Evolutionary conservation across 768 basidiomycete genomes (phyloP).

Genomic region (Leccinum longicurvipes): DNA sequence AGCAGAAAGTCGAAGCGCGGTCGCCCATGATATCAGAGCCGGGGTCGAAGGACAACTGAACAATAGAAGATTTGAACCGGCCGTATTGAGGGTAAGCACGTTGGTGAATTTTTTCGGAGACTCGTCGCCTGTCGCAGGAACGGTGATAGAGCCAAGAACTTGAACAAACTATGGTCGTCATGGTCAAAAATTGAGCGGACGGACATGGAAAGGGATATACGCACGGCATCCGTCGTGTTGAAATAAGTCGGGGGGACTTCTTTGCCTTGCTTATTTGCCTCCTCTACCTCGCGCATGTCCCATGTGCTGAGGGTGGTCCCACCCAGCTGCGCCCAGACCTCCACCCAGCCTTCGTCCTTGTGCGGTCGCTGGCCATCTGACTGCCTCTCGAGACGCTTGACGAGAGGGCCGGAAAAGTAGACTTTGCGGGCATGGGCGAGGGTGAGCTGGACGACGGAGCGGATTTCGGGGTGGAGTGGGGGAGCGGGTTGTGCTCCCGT

Average conservation of each 20-base stretch:
- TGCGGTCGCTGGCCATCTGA: constrained; percentile 66
- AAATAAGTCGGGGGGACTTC: constrained; percentile 87
- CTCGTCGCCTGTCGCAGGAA: constrained; percentile 47
- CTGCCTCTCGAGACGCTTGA: constrained; percentile 73
- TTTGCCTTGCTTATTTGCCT: constrained; percentile 72
- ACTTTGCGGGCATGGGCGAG: constrained; percentile 79
- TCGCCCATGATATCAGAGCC: constrained; percentile 83
- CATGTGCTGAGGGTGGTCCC: constrained; percentile 88
- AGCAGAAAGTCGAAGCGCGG: constrained; percentile 81
- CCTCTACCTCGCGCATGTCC: constrained; percentile 88
- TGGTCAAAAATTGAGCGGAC: constrained; percentile 4
- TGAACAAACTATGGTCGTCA: constrained; percentile 59
- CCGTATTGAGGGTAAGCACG: constrained; percentile 90
- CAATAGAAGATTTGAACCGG: constrained; percentile 83
- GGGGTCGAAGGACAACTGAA: constrained; percentile 79
- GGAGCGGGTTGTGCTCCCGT: constrained; percentile 19
- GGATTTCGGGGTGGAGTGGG: constrained; percentile 76
- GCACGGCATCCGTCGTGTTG: constrained; percentile 84
- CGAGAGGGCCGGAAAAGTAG: constrained; percentile 82
- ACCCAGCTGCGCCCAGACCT: constrained; percentile 88
- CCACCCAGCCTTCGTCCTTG: constrained; percentile 77
- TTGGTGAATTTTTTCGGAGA: constrained; percentile 64
- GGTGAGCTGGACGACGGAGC: constrained; percentile 71
- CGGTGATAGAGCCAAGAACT: constrained; percentile 71
- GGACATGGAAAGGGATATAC: constrained; percentile 29